Conservation (phyloP, 1,139 yeast species). For the Wickerhamomyces sp. region DNA sequence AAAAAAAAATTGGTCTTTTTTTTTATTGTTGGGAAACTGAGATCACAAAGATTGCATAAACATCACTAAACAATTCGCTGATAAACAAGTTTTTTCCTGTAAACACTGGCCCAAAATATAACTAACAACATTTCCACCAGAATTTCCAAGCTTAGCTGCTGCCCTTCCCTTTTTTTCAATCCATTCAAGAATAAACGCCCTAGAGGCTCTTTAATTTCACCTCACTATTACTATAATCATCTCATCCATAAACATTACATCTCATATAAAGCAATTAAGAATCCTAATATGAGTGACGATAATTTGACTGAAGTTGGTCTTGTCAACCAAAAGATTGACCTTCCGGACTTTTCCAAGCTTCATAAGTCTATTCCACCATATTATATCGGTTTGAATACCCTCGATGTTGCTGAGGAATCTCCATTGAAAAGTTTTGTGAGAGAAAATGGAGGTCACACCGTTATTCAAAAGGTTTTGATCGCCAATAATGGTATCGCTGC, state of each 20-base stretch:
- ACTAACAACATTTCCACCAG: background rate
- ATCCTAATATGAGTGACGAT: conserved; percentile 33
- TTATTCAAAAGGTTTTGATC: conserved; percentile 79
- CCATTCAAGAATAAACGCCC: background rate
- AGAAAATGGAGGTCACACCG: conserved; percentile 91
- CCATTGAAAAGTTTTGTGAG: conserved; percentile 83
- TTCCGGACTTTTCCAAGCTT: conserved; percentile 30
- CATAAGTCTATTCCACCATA: conserved; percentile 53
- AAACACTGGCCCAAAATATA: background rate
- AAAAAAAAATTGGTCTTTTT: background rate
- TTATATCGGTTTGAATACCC: conserved; percentile 76
- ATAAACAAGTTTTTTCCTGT: background rate
- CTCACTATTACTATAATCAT: background rate
- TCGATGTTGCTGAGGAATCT: conserved; percentile 63
- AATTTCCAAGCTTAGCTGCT: background rate
- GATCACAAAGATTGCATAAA: background rate
- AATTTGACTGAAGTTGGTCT: conserved; percentile 31
- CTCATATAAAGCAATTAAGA: background rate
- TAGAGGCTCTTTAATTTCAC: background rate
- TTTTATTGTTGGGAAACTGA: conserved; percentile 4
- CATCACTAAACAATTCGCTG: background rate
- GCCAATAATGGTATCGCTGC: conserved; percentile 99
- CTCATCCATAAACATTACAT: background rate
- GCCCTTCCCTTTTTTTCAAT: background rate
- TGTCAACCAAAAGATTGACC: conserved; percentile 25